These are phyloP conservation scores for Comarum palustre DNA, from an alignment of 306 rosid genomes.

Conservation along the genomic window DNA sequence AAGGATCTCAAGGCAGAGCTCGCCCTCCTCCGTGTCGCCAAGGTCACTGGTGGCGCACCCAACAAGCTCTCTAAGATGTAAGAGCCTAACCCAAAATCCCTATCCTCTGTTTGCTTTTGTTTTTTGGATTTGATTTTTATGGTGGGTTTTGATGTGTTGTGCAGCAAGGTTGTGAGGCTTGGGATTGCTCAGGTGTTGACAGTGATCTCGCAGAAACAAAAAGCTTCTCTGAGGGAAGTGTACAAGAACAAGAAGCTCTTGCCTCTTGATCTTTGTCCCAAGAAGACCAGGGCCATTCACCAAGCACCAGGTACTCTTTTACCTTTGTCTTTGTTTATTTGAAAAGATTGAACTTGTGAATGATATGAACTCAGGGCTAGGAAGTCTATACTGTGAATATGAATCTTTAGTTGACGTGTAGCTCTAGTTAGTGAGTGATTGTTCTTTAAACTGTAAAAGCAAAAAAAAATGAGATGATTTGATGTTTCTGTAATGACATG, in stretches of 20 bases:
- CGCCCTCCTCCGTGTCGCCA: slow-evolving; percentile 91
- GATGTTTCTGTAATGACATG: background rate
- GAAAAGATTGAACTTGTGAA: background rate
- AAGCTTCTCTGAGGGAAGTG: slow-evolving; percentile 78
- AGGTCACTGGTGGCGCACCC: slow-evolving; percentile 98
- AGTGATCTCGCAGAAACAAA: slow-evolving; percentile 92
- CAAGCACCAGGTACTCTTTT: slow-evolving; percentile 80
- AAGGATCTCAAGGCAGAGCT: slow-evolving; percentile 97
- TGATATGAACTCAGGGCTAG: background rate
- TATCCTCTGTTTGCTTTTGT: background rate
- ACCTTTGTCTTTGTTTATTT: background rate
- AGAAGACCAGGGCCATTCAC: slow-evolving; percentile 97
- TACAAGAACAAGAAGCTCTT: slow-evolving; percentile 79
- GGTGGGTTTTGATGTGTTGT: background rate
- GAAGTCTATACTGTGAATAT: no score
- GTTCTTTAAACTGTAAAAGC: background rate
- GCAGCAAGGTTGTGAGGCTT: slow-evolving; percentile 92
- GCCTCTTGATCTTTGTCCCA: slow-evolving; percentile 99
- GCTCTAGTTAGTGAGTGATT: background rate
- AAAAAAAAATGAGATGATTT: background rate
- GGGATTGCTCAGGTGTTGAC: slow-evolving; percentile 95
- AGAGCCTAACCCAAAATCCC: background rate
- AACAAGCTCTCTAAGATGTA: slow-evolving; percentile 99
- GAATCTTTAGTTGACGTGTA: background rate
- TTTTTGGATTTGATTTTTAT: slow-evolving; percentile 6